These are phyloP conservation scores for Friedmanniomyces endolithicus DNA, from an alignment of 495 filamentous ascomycete species.

Conservation along the genomic window DNA sequence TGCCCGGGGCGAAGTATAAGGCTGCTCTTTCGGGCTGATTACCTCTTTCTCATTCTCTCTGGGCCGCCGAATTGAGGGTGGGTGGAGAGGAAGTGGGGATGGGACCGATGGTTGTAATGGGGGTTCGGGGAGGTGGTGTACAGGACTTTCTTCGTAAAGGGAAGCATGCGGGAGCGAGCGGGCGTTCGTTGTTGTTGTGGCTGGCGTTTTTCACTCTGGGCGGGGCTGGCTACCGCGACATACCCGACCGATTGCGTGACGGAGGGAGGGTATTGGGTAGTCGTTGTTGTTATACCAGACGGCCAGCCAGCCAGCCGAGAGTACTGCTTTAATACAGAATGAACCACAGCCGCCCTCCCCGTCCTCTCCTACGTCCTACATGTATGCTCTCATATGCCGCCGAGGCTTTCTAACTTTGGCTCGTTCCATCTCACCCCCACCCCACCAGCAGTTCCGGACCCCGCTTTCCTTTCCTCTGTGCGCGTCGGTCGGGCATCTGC, in stretches of 20 bases:
- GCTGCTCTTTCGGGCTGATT: neutral
- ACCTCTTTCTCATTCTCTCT: neutral
- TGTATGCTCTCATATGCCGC: no score
- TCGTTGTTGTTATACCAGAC: neutral
- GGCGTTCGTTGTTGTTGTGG: no score
- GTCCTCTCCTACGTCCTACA: no score
- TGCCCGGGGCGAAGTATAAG: neutral
- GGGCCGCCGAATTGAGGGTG: no score
- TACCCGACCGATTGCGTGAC: neutral
- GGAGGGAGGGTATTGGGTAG: neutral
- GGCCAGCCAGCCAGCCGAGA: neutral
- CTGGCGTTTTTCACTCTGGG: no score
- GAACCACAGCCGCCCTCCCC: no score
- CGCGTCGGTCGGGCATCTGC: neutral
- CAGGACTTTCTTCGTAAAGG: neutral
- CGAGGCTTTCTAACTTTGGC: neutral
- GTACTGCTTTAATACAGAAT: no score
- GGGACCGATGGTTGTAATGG: neutral
- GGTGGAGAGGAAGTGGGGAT: no score
- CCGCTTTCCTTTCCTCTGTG: neutral
- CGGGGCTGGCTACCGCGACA: neutral
- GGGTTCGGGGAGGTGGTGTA: neutral
- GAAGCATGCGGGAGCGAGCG: neutral
- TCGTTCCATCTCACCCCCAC: neutral
- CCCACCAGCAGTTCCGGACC: neutral